phyloP scores from a whole-genome alignment of 2,329 filamentous ascomycete species.

The Talaromyces marneffei region DNA sequence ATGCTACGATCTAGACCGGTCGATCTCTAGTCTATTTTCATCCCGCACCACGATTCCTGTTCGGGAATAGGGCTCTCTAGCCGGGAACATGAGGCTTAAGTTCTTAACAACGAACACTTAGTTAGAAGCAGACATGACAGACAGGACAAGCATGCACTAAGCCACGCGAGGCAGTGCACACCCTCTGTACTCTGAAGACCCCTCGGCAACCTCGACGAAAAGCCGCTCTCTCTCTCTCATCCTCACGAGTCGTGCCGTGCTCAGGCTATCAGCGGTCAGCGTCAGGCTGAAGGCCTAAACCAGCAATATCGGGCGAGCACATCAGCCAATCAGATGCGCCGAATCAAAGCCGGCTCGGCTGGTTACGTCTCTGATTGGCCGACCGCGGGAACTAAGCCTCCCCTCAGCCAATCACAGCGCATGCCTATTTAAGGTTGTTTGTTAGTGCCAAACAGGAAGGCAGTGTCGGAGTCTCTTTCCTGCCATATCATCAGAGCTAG shows the following conservation, averaged over 20 bases:
- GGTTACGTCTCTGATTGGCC: neutral
- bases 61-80: neutral
- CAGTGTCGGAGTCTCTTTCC: conserved; percentile 1
- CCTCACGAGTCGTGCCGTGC: too few relatives aligned
- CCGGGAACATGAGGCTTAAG: neutral
- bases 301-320: conserved; percentile 2
- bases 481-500: too few relatives aligned
- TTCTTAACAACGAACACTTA: too few relatives aligned
- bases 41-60: neutral
- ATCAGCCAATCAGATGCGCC: neutral
- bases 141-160: neutral
- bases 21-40: neutral
- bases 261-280: too few relatives aligned
- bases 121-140: neutral
- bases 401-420: neutral
- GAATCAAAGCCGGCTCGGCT: neutral
- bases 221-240: too few relatives aligned
- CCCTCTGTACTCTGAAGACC: neutral
- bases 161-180: neutral
- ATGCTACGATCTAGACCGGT: neutral
- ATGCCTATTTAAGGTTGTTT: neutral
- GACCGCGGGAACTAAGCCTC: neutral
- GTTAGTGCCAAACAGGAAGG: neutral
- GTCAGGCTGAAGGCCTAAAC: neutral
- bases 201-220: neutral